Conservation (phyloP, 2,329 filamentous ascomycete genomes). For the Aspergillus latus region DNA sequence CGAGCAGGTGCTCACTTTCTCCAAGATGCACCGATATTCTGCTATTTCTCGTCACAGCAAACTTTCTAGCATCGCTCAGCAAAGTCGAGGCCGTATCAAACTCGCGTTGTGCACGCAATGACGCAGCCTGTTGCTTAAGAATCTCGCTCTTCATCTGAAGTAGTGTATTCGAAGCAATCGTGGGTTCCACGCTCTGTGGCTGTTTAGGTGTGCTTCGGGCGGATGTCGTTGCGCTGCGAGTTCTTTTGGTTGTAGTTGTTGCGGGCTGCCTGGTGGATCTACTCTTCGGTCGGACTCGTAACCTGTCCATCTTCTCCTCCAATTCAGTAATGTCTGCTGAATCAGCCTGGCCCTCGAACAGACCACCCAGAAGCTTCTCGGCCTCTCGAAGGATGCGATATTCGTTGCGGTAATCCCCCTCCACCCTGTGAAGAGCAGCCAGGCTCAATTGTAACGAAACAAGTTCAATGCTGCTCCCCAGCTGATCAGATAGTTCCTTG, state of each 20-base stretch:
- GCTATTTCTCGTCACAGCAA: conserved; percentile 53
- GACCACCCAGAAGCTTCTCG: conserved; percentile 45
- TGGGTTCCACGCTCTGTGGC: conserved; percentile 18
- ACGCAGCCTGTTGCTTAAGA: conserved; percentile 52
- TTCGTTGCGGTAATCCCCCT: conserved; percentile 50
- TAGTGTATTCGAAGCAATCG: conserved; percentile 40
- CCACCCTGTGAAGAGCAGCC: conserved; percentile 49
- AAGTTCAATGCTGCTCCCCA: conserved; percentile 53
- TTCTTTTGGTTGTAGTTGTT: conserved; percentile 28
- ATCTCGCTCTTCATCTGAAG: conserved; percentile 50
- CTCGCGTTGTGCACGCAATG: conserved; percentile 46
- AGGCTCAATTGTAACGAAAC: conserved; percentile 50
- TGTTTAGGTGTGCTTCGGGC: conserved; percentile 25
- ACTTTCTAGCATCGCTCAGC: conserved; percentile 44
- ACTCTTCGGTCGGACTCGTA: conserved; percentile 37
- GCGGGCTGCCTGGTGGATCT: conserved; percentile 27
- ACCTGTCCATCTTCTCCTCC: conserved; percentile 44
- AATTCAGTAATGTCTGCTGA: conserved; percentile 36
- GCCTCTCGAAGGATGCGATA: conserved; percentile 51
- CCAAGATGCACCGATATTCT: conserved; percentile 55
- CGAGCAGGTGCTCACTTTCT: conserved; percentile 39
- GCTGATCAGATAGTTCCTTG: conserved; percentile 52
- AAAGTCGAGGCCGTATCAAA: conserved; percentile 60
- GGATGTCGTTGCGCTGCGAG: conserved; percentile 30
- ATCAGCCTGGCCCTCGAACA: conserved; percentile 38